These are phyloP conservation scores for Penicillium silybi DNA, from an alignment of 495 filamentous ascomycete species.

Conservation along the genomic window DNA sequence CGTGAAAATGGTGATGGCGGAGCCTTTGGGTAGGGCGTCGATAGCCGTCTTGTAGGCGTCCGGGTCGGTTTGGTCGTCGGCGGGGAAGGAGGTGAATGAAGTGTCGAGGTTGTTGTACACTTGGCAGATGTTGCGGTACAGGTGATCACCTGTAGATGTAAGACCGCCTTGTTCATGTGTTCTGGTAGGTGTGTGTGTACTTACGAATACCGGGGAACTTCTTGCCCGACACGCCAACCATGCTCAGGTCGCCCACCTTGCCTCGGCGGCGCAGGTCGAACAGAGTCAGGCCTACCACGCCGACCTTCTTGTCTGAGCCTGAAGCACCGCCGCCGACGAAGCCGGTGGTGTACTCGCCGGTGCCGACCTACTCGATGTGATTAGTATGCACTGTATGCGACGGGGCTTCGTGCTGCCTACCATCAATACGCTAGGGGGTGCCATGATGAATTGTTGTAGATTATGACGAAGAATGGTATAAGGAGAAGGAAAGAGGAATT, in stretches of 20 bases:
- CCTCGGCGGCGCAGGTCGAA: conserved; percentile 87
- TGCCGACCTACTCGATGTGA: conserved; percentile 57
- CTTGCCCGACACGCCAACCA: conserved; percentile 83
- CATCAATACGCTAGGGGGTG: conserved; percentile 84
- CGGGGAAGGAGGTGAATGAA: conserved; percentile 76
- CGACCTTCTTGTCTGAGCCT: conserved; percentile 85
- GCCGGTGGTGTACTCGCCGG: conserved; percentile 95
- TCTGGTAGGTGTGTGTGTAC: conserved; percentile 23
- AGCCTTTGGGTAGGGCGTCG: conserved; percentile 74
- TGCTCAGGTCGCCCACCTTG: conserved; percentile 79
- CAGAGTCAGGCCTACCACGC: conserved; percentile 83
- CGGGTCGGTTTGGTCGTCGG: conserved; percentile 64
- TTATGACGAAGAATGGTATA: not conserved
- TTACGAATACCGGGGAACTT: conserved; percentile 90
- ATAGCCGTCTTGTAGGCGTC: conserved; percentile 89
- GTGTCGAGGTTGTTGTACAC: conserved; percentile 86
- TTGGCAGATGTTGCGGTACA: conserved; percentile 80
- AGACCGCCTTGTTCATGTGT: not conserved
- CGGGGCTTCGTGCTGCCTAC: conserved; percentile 37
- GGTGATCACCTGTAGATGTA: conserved; percentile 61
- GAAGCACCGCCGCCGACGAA: conserved; percentile 77
- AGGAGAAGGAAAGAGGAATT: conserved; percentile 2
- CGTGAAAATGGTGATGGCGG: conserved; percentile 95
- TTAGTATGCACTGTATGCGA: conserved; percentile 10
- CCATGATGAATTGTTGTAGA: conserved; percentile 47